These are phyloP conservation scores for Magnolia changhungtana DNA, from an alignment of 164 flowering plant genomes.

Conservation along the genomic window DNA sequence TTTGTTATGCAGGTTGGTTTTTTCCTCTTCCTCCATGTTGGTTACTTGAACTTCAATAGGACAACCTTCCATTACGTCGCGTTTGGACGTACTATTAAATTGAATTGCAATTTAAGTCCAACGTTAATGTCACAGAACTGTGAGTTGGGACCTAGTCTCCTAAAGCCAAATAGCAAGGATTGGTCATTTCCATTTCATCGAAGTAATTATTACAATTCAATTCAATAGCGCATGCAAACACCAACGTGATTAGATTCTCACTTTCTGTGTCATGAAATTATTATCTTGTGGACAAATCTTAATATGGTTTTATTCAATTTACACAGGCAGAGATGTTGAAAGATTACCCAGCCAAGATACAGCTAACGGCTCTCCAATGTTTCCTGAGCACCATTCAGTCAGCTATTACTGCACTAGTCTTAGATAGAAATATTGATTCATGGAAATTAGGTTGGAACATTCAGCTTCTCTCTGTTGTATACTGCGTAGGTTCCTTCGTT, in stretches of 20 bases:
- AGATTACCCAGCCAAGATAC: conserved; percentile 26
- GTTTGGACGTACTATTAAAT: too few species aligned
- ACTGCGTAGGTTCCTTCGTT: conserved; percentile 19
- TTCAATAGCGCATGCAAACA: background rate
- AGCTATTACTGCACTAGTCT: conserved; percentile 18
- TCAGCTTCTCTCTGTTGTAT: conserved; percentile 20
- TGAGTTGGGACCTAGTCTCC: too few species aligned
- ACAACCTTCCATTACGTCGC: too few species aligned
- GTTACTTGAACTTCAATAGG: background rate
- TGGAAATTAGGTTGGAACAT: conserved; percentile 37
- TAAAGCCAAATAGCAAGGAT: too few species aligned
- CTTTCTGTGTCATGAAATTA: conserved; percentile 2
- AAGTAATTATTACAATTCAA: background rate
- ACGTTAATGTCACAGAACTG: too few species aligned
- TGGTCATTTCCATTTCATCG: background rate
- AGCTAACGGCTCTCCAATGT: conserved; percentile 24
- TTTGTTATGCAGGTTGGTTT: conserved; percentile 18
- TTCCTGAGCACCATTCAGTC: conserved; percentile 25
- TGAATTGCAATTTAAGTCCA: too few species aligned
- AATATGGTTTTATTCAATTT: background rate
- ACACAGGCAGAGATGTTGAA: conserved; percentile 19
- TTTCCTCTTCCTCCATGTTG: background rate
- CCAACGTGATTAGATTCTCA: background rate
- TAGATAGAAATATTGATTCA: conserved; percentile 22
- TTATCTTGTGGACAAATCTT: background rate